A percentile compares a stretch with the other conserved stretches of the same genome.
These are phyloP conservation scores for Diaporthe citrichinensis DNA, from an alignment of 2,329 filamentous ascomycete genomes.

Conservation along the genomic window DNA sequence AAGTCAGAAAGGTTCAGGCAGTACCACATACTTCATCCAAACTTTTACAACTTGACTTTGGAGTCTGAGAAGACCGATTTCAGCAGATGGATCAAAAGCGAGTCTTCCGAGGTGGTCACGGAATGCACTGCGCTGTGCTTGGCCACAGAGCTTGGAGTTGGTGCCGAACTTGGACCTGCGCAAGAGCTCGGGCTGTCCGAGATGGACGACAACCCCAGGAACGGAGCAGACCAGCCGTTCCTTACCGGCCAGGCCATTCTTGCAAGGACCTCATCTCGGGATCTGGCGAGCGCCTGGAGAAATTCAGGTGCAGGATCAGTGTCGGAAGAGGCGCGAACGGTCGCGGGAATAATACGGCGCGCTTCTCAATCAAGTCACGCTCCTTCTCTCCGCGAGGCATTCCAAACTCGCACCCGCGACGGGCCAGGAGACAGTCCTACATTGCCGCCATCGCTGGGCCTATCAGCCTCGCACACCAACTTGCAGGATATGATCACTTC, in stretches of 20 bases:
- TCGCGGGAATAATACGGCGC: constrained; percentile 59
- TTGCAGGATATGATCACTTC: constrained; percentile 73
- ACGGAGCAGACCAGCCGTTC: constrained; percentile 54
- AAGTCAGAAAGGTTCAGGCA: constrained; percentile 82
- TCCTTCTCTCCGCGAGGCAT: constrained; percentile 63
- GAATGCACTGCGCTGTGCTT: constrained; percentile 81
- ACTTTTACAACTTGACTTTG: constrained; percentile 84
- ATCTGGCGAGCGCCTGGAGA: constrained; percentile 62
- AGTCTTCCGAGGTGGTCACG: constrained; percentile 83
- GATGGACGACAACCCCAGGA: constrained; percentile 38
- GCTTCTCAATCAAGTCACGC: constrained; percentile 66
- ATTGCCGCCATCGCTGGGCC: constrained; percentile 64
- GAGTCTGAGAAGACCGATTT: constrained; percentile 85
- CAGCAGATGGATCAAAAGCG: constrained; percentile 83
- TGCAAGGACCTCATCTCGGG: constrained; percentile 41
- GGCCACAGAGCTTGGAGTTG: constrained; percentile 45
- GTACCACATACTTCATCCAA: constrained; percentile 83
- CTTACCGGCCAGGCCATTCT: constrained; percentile 53
- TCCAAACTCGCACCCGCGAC: constrained; percentile 57
- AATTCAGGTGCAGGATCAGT: constrained; percentile 48
- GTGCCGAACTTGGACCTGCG: constrained; percentile 38
- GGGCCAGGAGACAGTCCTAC: constrained; percentile 73
- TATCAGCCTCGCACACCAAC: constrained; percentile 67
- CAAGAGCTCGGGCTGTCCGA: constrained; percentile 38
- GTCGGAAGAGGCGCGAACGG: constrained; percentile 50